Evolutionary conservation across 805 yeast genomes (phyloP), one percentile per base, ranked within the genome.

Genomic region (Kodamaea restingae): DNA sequence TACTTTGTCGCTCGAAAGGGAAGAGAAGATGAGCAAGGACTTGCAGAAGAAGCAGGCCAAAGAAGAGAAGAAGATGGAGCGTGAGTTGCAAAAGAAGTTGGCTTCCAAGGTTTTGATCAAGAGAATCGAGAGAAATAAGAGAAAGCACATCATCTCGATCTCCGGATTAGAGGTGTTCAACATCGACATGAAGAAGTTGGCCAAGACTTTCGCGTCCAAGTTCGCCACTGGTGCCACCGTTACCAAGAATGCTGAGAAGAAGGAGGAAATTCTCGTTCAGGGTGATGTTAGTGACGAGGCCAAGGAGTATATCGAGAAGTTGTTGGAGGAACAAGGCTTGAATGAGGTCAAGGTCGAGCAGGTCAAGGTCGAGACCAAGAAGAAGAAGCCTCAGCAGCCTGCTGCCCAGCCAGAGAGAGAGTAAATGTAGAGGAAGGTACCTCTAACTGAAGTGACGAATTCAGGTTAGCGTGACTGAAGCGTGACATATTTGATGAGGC

Each of bases 171-270:
- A 91, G 57, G 86, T 88, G 27, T 83, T 88, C 57, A 91, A 82
- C 44, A 76, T 88, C 44, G 96, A 90, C 57, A 75, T 86, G 78
- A 90, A 90, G 69, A 90, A 88, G 57, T 71, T 88, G 48, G 85
- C 96, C 32, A 91, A 91, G 71, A 81, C 88, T 0, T 90, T 91
- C 63, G 93, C 97, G 0, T 82, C 93, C 25, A 88, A 85, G 61
- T 90, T 91, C 57, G 98, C 98, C 10, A 90, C 97, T 7, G 98
- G 98, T 37, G 91, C 96, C 20, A 80, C 93, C 15, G 95, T 90
- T 10, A 81, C 88, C 3, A 90, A 90, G 64, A 85, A 80, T 47
- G 88, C 80, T 3, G 98, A 90, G 48, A 90, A 90, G 65, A 86
- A 84, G 59, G 96, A 91, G 46, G 98, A 90, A 56, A 78, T 90